Evolutionary conservation across 2,329 filamentous ascomycete genomes (phyloP).

Genomic region (Aspergillus piperis): DNA sequence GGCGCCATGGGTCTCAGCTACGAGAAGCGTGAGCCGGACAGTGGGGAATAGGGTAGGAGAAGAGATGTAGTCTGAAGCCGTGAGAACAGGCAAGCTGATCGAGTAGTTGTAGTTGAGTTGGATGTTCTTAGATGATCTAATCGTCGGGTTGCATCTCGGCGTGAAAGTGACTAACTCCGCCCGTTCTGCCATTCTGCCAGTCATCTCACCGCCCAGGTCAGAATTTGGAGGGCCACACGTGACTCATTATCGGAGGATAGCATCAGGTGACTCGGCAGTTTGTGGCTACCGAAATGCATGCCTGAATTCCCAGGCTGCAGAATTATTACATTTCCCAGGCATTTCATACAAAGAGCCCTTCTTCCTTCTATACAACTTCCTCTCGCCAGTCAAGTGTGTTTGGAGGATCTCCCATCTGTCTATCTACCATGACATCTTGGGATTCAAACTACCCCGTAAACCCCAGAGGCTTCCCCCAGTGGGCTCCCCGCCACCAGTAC

Average conservation of each 20-base stretch:
- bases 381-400: not conserved
- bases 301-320: not conserved
- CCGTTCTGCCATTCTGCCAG: too few species aligned
- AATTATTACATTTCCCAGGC: too few species aligned
- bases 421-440: too few species aligned
- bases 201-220: too few species aligned
- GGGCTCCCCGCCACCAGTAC: not conserved
- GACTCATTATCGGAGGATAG: too few species aligned
- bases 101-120: not conserved
- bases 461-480: too few species aligned
- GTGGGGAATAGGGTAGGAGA: not conserved
- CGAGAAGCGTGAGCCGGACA: not conserved
- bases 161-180: too few species aligned
- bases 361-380: not conserved
- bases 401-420: too few species aligned
- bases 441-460: too few species aligned
- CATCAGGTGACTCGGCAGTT: not conserved
- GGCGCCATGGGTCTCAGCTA: conserved; percentile 38
- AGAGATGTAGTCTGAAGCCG: not conserved
- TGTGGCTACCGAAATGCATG: not conserved
- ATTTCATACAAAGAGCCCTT: too few species aligned
- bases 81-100: not conserved
- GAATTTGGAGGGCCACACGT: too few species aligned
- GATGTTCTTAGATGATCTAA: not conserved
- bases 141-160: too few species aligned